phyloP scores from a whole-genome alignment of 805 yeast genomes.

The Starmerella bombicola region DNA sequence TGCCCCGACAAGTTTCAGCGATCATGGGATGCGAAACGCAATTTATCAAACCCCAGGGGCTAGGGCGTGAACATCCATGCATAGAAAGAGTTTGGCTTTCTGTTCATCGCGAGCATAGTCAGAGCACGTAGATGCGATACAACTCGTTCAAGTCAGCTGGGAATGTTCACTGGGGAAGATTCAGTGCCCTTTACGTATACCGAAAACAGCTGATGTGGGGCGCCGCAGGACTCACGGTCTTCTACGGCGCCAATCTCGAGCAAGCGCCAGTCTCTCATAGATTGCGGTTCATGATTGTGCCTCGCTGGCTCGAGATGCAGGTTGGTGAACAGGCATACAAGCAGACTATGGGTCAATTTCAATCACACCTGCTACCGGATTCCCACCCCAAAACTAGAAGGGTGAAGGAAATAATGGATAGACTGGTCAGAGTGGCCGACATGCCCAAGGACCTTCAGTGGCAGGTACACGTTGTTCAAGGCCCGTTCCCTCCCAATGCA shows the following conservation, averaged over 20 bases:
- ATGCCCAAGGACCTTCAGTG: constrained; percentile 33
- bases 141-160: constrained; percentile 27
- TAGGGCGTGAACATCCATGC: too few relatives aligned
- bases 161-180: constrained; percentile 11
- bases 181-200: constrained; percentile 8
- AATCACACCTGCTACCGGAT: constrained; percentile 44
- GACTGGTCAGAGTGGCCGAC: constrained; percentile 38
- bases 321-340: constrained; percentile 55
- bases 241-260: constrained; percentile 47
- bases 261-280: constrained; percentile 75
- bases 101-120: too few relatives aligned
- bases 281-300: constrained; percentile 56
- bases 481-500: constrained; percentile 80
- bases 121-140: too few relatives aligned
- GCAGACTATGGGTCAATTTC: constrained; percentile 45
- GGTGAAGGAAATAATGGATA: constrained; percentile 51
- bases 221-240: constrained; percentile 28
- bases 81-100: too few relatives aligned
- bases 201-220: constrained; percentile 18
- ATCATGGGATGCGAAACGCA: too few relatives aligned
- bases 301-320: constrained; percentile 47
- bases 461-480: constrained; percentile 69
- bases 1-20: too few relatives aligned
- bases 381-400: constrained; percentile 45
- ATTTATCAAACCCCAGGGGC: too few relatives aligned